Evolutionary conservation across 108 stramenopile genomes (phyloP).

Genomic region (Stephanodiscus triporus): DNA sequence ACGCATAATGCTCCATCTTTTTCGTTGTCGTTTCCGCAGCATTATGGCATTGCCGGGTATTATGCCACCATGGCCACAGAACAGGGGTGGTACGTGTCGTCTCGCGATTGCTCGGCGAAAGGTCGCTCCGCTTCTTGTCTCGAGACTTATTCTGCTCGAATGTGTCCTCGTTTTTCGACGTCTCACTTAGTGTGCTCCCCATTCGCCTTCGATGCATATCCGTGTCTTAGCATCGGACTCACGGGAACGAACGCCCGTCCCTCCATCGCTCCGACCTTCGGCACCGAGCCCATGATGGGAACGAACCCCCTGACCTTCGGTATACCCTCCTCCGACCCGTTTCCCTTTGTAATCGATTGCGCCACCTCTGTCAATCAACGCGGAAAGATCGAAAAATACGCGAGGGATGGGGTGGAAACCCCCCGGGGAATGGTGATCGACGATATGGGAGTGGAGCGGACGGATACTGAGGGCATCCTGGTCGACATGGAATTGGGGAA

Average conservation of each 20-base stretch:
- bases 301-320: slow-evolving; percentile 67
- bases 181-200: background rate
- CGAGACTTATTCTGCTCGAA: background rate
- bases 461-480: slow-evolving; percentile 70
- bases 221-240: slow-evolving; percentile 48
- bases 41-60: slow-evolving; percentile 74
- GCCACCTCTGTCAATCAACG: slow-evolving; percentile 70
- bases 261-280: slow-evolving; percentile 71
- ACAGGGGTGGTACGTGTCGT: slow-evolving; percentile 46
- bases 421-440: slow-evolving; percentile 68
- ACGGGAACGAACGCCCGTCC: slow-evolving; percentile 71
- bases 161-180: background rate
- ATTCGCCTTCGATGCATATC: background rate
- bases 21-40: slow-evolving; percentile 2
- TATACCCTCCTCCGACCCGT: slow-evolving; percentile 58
- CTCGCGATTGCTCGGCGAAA: background rate
- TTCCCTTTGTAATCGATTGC: slow-evolving; percentile 70
- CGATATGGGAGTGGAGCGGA: slow-evolving; percentile 60
- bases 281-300: slow-evolving; percentile 59
- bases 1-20: background rate
- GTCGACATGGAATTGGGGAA: slow-evolving; percentile 67
- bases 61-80: slow-evolving; percentile 73
- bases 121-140: background rate
- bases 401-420: slow-evolving; percentile 58
- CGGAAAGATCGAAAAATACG: slow-evolving; percentile 71